These are phyloP conservation scores for Naganishia sp. DNA, from an alignment of 1,284 basidiomycete genomes.

Conservation along the genomic window DNA sequence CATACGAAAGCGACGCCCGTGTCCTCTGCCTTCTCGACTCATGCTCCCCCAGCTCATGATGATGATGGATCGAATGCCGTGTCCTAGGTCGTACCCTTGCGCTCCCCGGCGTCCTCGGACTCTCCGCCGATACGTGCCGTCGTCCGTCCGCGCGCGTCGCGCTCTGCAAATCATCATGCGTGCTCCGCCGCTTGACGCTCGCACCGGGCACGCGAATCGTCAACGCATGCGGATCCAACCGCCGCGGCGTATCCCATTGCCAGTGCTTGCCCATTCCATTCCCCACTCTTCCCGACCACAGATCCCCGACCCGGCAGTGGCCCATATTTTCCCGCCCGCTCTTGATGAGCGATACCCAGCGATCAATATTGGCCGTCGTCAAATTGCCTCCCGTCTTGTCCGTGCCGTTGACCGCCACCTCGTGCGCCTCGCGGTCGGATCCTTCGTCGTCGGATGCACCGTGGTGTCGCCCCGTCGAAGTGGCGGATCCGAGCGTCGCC, in stretches of 20 bases:
- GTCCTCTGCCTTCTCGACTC: slow-evolving; percentile 13
- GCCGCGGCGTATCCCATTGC: slow-evolving; percentile 11
- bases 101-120: background rate
- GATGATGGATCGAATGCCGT: slow-evolving; percentile 4
- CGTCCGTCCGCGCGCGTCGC: background rate
- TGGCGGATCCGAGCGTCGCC: slow-evolving; percentile 23
- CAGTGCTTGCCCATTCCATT: slow-evolving; percentile 21
- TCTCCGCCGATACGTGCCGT: slow-evolving; percentile 15
- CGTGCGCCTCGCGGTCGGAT: slow-evolving; percentile 16
- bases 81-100: background rate
- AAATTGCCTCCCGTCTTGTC: slow-evolving; percentile 1
- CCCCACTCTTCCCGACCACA: slow-evolving; percentile 15
- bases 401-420: background rate
- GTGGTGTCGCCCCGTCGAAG: slow-evolving; percentile 8
- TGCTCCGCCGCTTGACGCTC: background rate
- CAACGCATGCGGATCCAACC: background rate
- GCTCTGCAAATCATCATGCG: slow-evolving; percentile 5
- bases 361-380: slow-evolving; percentile 19
- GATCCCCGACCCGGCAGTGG: slow-evolving; percentile 6
- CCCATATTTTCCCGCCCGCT: slow-evolving; percentile 16
- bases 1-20: slow-evolving; percentile 6
- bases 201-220: background rate
- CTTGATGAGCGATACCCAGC: slow-evolving; percentile 25
- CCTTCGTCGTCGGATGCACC: slow-evolving; percentile 9
- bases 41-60: no score